A percentile compares a stretch with the other conserved stretches of the same genome.
Conservation (phyloP, 768 basidiomycete genomes). For the Agaricus sinodeliciosus region DNA sequence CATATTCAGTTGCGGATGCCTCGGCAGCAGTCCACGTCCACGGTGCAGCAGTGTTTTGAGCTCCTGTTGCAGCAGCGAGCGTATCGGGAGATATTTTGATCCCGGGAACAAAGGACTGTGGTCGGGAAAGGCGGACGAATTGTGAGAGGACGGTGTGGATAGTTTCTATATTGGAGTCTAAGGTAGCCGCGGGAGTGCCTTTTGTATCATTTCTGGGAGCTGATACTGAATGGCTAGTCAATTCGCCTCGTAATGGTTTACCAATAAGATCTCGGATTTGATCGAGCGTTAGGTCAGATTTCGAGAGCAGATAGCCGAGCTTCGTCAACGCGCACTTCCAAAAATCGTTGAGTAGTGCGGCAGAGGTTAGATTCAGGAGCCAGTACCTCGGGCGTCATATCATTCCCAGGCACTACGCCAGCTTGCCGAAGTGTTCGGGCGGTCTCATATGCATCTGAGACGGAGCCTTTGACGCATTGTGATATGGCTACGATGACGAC, state of each 20-base stretch:
- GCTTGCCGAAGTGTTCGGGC: slow-evolving; percentile 60
- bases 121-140: slow-evolving; percentile 55
- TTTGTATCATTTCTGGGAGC: slow-evolving; percentile 24
- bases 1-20: slow-evolving; percentile 59
- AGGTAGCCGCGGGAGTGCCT: slow-evolving; percentile 24
- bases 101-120: slow-evolving; percentile 27
- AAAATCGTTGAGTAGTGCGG: neutral
- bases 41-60: slow-evolving; percentile 47
- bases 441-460: slow-evolving; percentile 79
- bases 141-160: slow-evolving; percentile 63
- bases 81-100: slow-evolving; percentile 31
- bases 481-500: slow-evolving; percentile 88
- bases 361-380: neutral
- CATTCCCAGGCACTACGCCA: slow-evolving; percentile 81
- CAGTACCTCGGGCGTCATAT: slow-evolving; percentile 92
- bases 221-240: slow-evolving; percentile 49
- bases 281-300: slow-evolving; percentile 59
- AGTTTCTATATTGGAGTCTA: slow-evolving; percentile 47
- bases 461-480: slow-evolving; percentile 83
- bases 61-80: slow-evolving; percentile 24
- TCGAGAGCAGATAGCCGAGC: slow-evolving; percentile 84
- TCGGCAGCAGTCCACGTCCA: slow-evolving; percentile 81
- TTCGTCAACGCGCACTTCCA: slow-evolving; percentile 83
- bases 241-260: slow-evolving; percentile 82
- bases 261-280: slow-evolving; percentile 73